These are phyloP conservation scores for Poteriospumella lacustris DNA, from an alignment of 108 stramenopile species.

Conservation along the genomic window DNA sequence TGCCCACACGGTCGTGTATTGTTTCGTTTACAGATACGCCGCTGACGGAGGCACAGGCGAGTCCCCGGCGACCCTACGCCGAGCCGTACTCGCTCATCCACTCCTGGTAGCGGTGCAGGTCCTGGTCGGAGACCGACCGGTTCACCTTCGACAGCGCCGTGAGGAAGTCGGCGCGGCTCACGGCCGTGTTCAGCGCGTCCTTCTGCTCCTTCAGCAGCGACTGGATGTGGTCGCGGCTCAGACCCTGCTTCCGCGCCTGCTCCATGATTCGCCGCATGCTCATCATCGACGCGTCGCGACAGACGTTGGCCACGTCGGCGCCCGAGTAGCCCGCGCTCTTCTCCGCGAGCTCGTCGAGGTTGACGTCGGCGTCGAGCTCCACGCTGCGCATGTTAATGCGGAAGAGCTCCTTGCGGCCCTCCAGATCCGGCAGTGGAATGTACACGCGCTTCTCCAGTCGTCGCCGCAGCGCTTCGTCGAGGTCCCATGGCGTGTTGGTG, in stretches of 20 bases:
- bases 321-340: slow-evolving; percentile 53
- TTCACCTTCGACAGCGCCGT: slow-evolving; percentile 48
- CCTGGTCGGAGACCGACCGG: slow-evolving; percentile 50
- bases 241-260: slow-evolving; percentile 43
- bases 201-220: slow-evolving; percentile 45
- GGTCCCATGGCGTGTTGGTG: slow-evolving; percentile 86
- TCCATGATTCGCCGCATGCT: slow-evolving; percentile 56
- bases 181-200: slow-evolving; percentile 41
- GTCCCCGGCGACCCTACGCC: slow-evolving; percentile 36
- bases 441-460: slow-evolving; percentile 85
- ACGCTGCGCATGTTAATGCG: slow-evolving; percentile 48
- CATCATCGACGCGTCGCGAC: slow-evolving; percentile 63
- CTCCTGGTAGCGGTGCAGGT: slow-evolving; percentile 50
- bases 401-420: slow-evolving; percentile 63
- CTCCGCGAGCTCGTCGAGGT: slow-evolving; percentile 46
- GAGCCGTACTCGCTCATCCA: slow-evolving; percentile 66
- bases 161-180: slow-evolving; percentile 44
- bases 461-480: slow-evolving; percentile 73
- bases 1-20: too few relatives aligned
- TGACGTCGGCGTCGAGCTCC: slow-evolving; percentile 48
- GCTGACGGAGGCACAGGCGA: too few relatives aligned
- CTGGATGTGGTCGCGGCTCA: slow-evolving; percentile 47
- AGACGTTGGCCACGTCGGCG: slow-evolving; percentile 60
- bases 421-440: slow-evolving; percentile 75
- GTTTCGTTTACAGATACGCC: too few relatives aligned